Base-by-base conservation (phyloP, 352 stramenopile species). In the Phytopythium delawarense region DNA sequence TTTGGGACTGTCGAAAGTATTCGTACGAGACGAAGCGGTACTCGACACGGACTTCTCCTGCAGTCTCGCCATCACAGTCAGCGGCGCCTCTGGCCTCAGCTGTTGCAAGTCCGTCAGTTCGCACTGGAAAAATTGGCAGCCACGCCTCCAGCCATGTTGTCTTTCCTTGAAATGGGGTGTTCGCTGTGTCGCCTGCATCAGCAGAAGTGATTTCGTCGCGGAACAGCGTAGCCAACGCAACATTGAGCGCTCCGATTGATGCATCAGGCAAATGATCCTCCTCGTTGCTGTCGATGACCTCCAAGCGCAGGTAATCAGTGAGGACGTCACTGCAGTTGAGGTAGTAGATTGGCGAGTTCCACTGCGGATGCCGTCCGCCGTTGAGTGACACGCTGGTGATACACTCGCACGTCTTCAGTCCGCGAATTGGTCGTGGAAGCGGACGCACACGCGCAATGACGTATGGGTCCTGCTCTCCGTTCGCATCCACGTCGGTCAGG, bases 401-500 rank as follows among this genome's bases (percentile, higher is more conserved):
- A n/a, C 76, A 78, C 4, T 46, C 42, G 13, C 16, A 20, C 34
- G 39, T 71, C 4, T 12, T 25, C 12, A 75, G 15, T 16, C 49
- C 42, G 5, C 21, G 21, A 2, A 48, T 28, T 2, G 55, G 6
- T 25, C 55, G 46, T 2, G 64, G 59, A 35, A 58, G 70, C 6
- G 74, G 72, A 21, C 61, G 39, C 13, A 74, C 30, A 37, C 71
- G 68, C 6, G 59, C 54, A 13, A 79, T 62, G 4, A 82, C 60
- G 37, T 84, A 86, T 18, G 77, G 77, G 37, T 86, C 77, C 62
- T 86, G 77, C 12, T 84, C 74, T 8, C 75, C 77, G n/a, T 78
- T 72, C 0, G 62, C 66, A 49, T 86, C 74, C 2, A 84, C 77
- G 16, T 86, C 67, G 4, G 63, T 55, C n/a, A 86, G 63, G 50